Conservation (phyloP, 2,329 filamentous ascomycete species). For the Monosporascus sp. region DNA sequence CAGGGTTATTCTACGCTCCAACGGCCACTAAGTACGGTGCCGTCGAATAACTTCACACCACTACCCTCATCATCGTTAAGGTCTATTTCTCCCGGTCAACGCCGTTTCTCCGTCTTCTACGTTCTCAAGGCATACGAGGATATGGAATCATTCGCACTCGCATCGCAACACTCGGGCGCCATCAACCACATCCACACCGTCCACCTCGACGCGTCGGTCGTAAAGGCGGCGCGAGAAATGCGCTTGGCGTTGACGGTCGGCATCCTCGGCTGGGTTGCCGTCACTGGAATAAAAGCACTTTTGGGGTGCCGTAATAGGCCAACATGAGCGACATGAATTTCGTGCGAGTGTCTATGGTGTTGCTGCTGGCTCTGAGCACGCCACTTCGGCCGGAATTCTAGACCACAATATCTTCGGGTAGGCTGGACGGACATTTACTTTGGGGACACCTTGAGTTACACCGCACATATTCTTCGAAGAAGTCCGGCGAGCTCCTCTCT, state of each 20-base stretch:
- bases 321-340: constrained; percentile 1
- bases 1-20: no score
- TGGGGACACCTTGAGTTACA: no score
- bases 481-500: no score
- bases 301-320: neutral
- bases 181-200: constrained; percentile 30
- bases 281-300: constrained; percentile 23
- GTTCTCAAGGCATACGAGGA: neutral
- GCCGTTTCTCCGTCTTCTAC: no score
- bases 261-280: constrained; percentile 28
- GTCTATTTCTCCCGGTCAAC: no score
- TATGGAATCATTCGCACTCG: constrained; percentile 32
- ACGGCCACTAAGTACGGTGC: no score
- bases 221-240: constrained; percentile 24
- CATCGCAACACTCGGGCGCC: constrained; percentile 29
- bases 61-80: neutral
- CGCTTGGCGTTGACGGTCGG: constrained; percentile 24
- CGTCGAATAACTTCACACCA: no score
- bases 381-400: no score
- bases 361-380: neutral
- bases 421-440: no score
- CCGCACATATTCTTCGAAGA: no score
- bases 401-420: no score
- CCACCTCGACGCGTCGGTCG: constrained; percentile 22
- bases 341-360: neutral